Conservation (phyloP, 2,329 filamentous ascomycete species). For the Apiospora rasikravindrae region DNA sequence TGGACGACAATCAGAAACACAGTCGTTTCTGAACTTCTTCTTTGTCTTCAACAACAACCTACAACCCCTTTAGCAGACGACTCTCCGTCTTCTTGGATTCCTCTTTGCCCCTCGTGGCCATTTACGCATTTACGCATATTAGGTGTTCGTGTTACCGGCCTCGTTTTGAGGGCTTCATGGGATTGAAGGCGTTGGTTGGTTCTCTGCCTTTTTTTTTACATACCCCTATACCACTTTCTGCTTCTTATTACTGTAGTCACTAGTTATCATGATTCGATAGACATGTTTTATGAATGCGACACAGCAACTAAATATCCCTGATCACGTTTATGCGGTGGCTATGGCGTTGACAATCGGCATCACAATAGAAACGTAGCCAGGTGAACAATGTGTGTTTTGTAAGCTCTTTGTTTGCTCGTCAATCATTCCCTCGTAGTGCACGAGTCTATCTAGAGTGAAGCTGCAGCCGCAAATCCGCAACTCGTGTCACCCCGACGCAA, state of each 20-base stretch:
- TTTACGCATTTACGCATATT: conserved; percentile 12
- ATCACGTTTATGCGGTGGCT: background rate
- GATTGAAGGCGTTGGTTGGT: conserved; percentile 11
- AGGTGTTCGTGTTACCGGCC: conserved; percentile 10
- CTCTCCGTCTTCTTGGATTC: background rate
- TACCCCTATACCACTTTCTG: conserved; percentile 4
- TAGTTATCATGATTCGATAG: background rate
- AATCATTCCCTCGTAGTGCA: background rate
- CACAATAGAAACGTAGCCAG: background rate
- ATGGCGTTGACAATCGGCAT: background rate
- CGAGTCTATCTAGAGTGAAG: background rate
- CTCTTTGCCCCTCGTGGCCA: background rate
- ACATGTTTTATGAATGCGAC: conserved; percentile 1
- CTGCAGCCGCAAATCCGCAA: background rate
- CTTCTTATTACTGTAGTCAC: background rate
- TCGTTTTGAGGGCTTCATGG: background rate
- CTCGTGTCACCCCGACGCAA: background rate
- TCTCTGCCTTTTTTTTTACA: background rate
- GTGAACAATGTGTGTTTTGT: background rate
- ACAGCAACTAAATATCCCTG: background rate
- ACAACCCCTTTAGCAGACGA: background rate
- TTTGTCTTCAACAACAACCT: background rate
- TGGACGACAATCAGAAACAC: background rate
- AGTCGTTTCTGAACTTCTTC: background rate
- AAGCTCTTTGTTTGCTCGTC: background rate